Conservation (phyloP, 1,284 basidiomycete species). For the Cutaneotrichosporon sp. region DNA sequence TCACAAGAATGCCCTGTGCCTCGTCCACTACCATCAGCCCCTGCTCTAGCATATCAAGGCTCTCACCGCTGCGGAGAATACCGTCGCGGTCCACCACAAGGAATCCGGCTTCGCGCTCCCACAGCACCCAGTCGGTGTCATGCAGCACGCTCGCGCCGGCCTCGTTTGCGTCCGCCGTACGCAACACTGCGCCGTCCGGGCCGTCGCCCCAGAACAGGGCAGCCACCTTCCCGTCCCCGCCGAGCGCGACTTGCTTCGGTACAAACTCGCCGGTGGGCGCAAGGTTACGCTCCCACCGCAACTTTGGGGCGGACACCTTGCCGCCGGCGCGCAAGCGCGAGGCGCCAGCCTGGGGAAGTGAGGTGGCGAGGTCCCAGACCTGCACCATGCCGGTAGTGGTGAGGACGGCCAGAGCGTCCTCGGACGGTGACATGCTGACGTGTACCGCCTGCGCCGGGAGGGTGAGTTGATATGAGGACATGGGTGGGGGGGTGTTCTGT, state of each 20-base stretch:
- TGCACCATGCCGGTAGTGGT: slow-evolving; percentile 60
- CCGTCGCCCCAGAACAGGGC: slow-evolving; percentile 31
- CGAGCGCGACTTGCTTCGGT: slow-evolving; percentile 40
- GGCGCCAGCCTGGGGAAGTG: slow-evolving; percentile 54
- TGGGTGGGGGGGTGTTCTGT: slow-evolving; percentile 93
- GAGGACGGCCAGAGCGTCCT: slow-evolving; percentile 66
- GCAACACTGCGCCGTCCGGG: slow-evolving; percentile 12
- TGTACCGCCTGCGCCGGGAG: slow-evolving; percentile 63
- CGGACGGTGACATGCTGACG: slow-evolving; percentile 61
- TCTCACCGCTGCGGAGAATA: slow-evolving; percentile 14
- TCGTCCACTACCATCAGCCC: slow-evolving; percentile 12
- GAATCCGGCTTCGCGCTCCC: slow-evolving; percentile 34
- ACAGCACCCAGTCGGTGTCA: slow-evolving; percentile 34
- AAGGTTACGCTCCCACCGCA: slow-evolving; percentile 56
- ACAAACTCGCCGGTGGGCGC: slow-evolving; percentile 35
- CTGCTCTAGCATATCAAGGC: background rate
- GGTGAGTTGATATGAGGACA: slow-evolving; percentile 72
- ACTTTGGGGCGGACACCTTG: slow-evolving; percentile 61
- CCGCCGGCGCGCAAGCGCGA: slow-evolving; percentile 58
- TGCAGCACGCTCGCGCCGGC: slow-evolving; percentile 11
- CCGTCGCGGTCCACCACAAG: slow-evolving; percentile 34
- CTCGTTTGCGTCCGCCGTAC: slow-evolving; percentile 18
- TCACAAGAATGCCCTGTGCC: background rate
- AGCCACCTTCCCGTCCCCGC: slow-evolving; percentile 33
- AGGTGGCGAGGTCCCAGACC: slow-evolving; percentile 68